phyloP scores from a whole-genome alignment of 176 grass and related monocot genomes.

The Eragrostis curvula region DNA sequence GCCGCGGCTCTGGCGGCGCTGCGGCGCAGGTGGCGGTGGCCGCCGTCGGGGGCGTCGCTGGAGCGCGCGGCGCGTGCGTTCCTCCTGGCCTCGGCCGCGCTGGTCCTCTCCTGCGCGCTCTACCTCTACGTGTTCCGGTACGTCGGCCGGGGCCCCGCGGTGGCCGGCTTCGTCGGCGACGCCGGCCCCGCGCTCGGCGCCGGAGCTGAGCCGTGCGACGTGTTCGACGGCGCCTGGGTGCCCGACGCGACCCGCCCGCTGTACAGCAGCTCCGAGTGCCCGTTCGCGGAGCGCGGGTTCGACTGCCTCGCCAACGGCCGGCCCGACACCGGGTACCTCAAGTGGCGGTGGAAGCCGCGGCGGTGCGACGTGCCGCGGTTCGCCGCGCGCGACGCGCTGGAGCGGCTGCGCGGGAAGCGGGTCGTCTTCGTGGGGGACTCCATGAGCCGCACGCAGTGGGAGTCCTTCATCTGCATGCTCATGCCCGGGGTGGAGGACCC shows the following conservation, averaged over 20 bases:
- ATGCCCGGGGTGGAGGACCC: slow-evolving; percentile 82
- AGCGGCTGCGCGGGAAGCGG: slow-evolving; percentile 77
- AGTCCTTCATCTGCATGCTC: slow-evolving; percentile 99
- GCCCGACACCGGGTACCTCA: slow-evolving; percentile 74
- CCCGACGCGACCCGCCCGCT: slow-evolving; percentile 51
- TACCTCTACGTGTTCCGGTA: slow-evolving; percentile 73
- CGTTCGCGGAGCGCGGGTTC: slow-evolving; percentile 90
- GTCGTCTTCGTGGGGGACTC: slow-evolving; percentile 95
- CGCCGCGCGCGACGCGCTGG: slow-evolving; percentile 48
- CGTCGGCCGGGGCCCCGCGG: slow-evolving; percentile 35
- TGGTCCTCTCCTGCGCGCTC: slow-evolving; percentile 63
- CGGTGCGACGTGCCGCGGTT: slow-evolving; percentile 72
- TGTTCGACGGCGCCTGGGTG: slow-evolving; percentile 88
- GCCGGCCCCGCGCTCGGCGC: background rate
- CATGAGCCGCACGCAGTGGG: slow-evolving; percentile 99
- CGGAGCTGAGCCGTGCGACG: slow-evolving; percentile 55
- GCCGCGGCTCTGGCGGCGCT: slow-evolving; percentile 21
- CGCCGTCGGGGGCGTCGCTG: slow-evolving; percentile 41
- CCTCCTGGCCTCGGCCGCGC: slow-evolving; percentile 56
- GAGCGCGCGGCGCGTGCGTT: slow-evolving; percentile 44
- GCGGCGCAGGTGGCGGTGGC: slow-evolving; percentile 73
- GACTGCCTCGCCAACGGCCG: slow-evolving; percentile 92
- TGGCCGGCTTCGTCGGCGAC: slow-evolving; percentile 45
- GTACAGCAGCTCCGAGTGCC: slow-evolving; percentile 86
- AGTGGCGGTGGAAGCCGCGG: slow-evolving; percentile 88